Evolutionary conservation across 2,329 filamentous ascomycete species (phyloP).

Genomic region (Fusarium sp.): DNA sequence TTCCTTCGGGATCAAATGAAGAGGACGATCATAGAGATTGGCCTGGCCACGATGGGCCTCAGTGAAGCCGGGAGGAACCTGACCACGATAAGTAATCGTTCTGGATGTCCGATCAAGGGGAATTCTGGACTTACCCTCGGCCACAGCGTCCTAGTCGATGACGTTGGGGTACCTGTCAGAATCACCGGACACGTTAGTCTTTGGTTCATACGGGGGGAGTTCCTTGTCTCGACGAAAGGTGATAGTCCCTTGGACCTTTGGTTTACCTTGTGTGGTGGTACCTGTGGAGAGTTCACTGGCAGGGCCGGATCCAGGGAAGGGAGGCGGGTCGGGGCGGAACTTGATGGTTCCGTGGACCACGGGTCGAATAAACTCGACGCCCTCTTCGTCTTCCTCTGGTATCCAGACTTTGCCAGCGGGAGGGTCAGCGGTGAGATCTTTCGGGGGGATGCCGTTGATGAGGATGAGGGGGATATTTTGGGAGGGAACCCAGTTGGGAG

Average conservation of each 20-base stretch:
- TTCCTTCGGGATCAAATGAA: neutral
- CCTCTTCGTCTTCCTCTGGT: neutral
- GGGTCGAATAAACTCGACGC: neutral
- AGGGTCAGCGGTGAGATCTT: neutral
- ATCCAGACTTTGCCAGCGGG: neutral
- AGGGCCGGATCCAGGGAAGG: neutral
- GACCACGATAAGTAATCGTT: neutral
- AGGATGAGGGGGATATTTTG: neutral
- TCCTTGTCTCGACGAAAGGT: neutral
- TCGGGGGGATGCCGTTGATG: neutral
- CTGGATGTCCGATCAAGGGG: neutral
- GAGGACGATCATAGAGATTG: neutral
- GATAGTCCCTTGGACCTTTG: neutral
- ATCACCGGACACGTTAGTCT: neutral
- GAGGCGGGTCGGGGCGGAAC: neutral
- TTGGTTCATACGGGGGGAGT: neutral
- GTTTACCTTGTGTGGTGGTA: neutral
- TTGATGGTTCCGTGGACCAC: neutral
- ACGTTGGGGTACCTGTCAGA: neutral
- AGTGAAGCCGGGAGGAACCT: constrained; percentile 6
- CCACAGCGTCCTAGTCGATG: neutral
- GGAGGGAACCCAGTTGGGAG: neutral
- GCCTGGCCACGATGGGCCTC: constrained; percentile 8
- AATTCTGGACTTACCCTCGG: neutral
- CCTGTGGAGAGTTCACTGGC: neutral